phyloP scores from a whole-genome alignment of 148 eudicot genomes.

The Rhododendron williamsianum region DNA sequence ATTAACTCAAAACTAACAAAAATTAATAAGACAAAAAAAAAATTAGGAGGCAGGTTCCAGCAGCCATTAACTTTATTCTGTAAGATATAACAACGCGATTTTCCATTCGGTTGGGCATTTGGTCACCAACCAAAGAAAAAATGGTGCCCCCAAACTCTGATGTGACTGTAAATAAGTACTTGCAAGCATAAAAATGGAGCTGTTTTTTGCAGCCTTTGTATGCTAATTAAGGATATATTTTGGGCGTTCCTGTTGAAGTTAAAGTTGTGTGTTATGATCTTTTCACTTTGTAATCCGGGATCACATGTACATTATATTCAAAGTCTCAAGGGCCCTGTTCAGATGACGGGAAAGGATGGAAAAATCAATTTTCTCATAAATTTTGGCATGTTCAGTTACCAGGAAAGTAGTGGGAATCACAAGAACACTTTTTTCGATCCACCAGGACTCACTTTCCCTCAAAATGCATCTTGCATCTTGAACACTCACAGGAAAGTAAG shows the following conservation, averaged over 20 bases:
- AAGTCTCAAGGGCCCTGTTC: neutral
- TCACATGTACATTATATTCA: neutral
- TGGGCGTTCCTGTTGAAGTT: neutral
- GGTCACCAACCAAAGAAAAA: constrained; percentile 5
- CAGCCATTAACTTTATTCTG: neutral
- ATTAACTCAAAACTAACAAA: neutral
- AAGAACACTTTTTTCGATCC: too few species aligned
- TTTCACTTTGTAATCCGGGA: neutral
- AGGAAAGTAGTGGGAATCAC: too few species aligned
- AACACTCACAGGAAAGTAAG: too few species aligned
- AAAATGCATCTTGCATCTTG: too few species aligned
- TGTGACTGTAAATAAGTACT: neutral
- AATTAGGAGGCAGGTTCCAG: neutral
- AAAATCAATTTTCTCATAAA: too few species aligned
- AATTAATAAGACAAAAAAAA: neutral
- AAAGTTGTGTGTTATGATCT: neutral
- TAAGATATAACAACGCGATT: neutral
- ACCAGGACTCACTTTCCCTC: too few species aligned
- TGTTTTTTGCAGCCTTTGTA: neutral
- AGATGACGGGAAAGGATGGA: too few species aligned
- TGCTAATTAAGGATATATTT: neutral
- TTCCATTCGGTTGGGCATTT: neutral
- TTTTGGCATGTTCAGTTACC: too few species aligned
- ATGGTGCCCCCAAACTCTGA: neutral
- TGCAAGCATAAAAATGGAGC: neutral